Evolutionary conservation across 768 basidiomycete genomes (phyloP).

Genomic region (Hygrocybe coccinea): DNA sequence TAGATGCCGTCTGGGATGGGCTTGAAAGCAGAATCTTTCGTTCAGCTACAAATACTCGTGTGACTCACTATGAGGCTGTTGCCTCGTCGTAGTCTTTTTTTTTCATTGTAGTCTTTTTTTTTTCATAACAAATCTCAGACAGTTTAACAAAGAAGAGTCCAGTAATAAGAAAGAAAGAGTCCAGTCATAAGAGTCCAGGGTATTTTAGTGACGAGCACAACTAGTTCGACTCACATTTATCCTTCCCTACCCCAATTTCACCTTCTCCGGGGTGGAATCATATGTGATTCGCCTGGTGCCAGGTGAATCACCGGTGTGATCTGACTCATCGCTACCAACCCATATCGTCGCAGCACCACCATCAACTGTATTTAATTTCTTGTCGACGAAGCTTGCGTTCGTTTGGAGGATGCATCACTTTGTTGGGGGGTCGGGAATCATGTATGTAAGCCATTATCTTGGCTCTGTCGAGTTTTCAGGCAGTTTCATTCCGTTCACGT

Average conservation of each 20-base stretch:
- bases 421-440: not conserved
- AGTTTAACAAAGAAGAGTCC: no score
- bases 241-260: no score
- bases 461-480: not conserved
- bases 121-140: no score
- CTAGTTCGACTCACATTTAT: no score
- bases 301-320: constrained; percentile 5
- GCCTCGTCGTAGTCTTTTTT: no score
- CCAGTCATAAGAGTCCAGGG: no score
- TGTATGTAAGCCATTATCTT: not conserved
- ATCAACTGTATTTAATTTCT: constrained; percentile 10
- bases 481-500: not conserved
- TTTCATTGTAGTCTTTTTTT: no score
- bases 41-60: constrained; percentile 26
- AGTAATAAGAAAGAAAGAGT: no score
- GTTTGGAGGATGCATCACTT: not conserved
- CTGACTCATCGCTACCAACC: constrained; percentile 6
- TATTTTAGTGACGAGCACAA: no score
- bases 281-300: constrained; percentile 3
- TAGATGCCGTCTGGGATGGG: constrained; percentile 31
- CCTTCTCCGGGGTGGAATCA: not conserved
- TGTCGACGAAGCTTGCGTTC: not conserved
- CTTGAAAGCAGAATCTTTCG: constrained; percentile 37
- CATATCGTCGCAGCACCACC: constrained; percentile 9
- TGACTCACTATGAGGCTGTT: constrained; percentile 17